Evolutionary conservation across 164 flowering plant species (phyloP).

Genomic region (Cinnamomum chago): DNA sequence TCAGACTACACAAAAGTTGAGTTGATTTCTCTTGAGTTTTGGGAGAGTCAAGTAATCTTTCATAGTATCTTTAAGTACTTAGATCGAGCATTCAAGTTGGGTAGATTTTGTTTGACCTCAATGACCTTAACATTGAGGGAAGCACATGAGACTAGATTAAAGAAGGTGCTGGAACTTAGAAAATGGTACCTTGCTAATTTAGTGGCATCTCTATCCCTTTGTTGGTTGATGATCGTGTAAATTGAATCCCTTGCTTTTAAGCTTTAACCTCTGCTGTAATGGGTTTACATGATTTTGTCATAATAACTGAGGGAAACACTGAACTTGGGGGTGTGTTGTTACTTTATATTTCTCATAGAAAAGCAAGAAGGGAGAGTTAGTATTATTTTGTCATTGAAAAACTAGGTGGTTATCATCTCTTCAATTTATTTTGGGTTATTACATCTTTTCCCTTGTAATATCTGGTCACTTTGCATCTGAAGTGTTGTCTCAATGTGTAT

Average conservation of each 20-base stretch:
- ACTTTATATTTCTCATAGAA: not conserved
- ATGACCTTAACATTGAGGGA: not conserved
- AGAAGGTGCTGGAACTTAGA: not conserved
- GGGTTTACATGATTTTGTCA: not conserved
- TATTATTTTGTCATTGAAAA: not conserved
- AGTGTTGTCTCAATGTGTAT: not conserved
- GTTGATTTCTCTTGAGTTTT: not conserved
- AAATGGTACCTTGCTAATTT: not conserved
- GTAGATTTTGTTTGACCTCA: not conserved
- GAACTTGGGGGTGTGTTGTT: not conserved
- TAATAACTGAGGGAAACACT: not conserved
- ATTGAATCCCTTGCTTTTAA: not conserved
- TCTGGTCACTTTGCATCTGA: not conserved
- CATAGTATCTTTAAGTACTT: not conserved
- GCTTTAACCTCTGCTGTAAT: not conserved
- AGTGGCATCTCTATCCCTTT: not conserved
- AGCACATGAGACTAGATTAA: not conserved
- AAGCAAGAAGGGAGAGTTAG: not conserved
- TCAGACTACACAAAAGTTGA: not conserved
- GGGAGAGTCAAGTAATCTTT: not conserved
- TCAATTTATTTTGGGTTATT: not conserved
- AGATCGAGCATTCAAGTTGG: not conserved
- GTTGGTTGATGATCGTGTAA: too few species aligned
- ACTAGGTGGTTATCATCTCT: not conserved
- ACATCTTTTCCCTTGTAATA: not conserved